Percentiles rank a stretch among this genome's conserved stretches.
phyloP scores from a whole-genome alignment of 75 land plant species.

The Cunninghamia lanceolata region DNA sequence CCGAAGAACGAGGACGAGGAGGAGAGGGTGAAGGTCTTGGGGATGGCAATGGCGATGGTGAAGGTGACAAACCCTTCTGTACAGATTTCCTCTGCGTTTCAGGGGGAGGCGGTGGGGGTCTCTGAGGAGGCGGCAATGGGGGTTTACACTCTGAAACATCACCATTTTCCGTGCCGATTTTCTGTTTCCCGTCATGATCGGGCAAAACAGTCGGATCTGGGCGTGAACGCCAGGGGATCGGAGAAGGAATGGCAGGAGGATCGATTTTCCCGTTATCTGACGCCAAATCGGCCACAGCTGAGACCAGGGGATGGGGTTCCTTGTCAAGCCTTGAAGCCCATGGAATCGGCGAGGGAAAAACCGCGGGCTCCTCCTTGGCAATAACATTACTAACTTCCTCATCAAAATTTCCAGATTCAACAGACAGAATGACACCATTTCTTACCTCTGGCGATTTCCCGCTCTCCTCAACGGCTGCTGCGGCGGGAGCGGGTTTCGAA shows the following conservation, averaged over 20 bases:
- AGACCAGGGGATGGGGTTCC: not conserved
- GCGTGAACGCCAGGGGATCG: constrained; percentile 47
- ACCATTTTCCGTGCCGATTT: not conserved
- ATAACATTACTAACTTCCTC: not conserved
- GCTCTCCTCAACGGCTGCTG: not conserved
- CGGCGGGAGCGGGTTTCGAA: not conserved
- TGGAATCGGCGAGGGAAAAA: constrained; percentile 5
- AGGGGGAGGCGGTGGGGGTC: constrained; percentile 1
- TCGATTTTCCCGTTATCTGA: constrained; percentile 4
- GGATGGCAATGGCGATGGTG: constrained; percentile 13
- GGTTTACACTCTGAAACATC: not conserved
- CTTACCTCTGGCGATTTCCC: not conserved
- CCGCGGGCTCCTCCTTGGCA: not conserved
- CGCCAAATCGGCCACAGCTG: not conserved
- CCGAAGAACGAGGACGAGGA: constrained; percentile 4
- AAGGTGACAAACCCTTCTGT: not conserved
- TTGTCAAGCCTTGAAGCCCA: constrained; percentile 1
- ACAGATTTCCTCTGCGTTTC: not conserved
- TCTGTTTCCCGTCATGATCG: constrained; percentile 11
- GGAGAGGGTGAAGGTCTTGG: constrained; percentile 23
- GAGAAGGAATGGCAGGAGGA: constrained; percentile 49
- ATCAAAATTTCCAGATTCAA: constrained; percentile 8
- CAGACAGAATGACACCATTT: not conserved
- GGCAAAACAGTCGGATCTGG: constrained; percentile 20
- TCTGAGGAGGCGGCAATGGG: constrained; percentile 3